These are phyloP conservation scores for Crithidia fasciculata DNA, from an alignment of 208 protist species.

Conservation along the genomic window DNA sequence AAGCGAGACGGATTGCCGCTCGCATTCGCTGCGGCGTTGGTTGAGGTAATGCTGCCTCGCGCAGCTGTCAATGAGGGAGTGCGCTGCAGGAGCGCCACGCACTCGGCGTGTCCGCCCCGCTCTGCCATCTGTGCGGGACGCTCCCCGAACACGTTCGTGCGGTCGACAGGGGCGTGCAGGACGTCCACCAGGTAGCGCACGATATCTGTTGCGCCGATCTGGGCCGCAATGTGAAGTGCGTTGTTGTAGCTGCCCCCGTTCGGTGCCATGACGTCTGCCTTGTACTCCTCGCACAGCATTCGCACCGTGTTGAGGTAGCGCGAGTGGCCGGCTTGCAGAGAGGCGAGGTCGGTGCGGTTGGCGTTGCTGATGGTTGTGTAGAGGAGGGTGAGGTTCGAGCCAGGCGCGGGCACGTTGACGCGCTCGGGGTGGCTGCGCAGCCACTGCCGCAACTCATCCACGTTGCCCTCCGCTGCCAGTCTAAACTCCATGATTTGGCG, in stretches of 20 bases:
- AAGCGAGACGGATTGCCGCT: constrained; percentile 7
- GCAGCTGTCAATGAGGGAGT: neutral
- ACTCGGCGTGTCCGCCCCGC: constrained; percentile 21
- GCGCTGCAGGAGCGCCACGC: constrained; percentile 8
- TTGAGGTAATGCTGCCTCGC: too few relatives aligned
- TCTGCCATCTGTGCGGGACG: constrained; percentile 36
- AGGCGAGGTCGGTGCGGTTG: constrained; percentile 33
- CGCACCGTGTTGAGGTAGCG: constrained; percentile 38
- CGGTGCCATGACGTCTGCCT: constrained; percentile 50
- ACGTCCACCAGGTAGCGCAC: constrained; percentile 46
- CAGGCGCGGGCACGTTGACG: constrained; percentile 48
- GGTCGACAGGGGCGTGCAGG: constrained; percentile 22
- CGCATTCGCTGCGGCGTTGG: neutral
- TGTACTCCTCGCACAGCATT: constrained; percentile 74
- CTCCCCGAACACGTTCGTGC: constrained; percentile 44
- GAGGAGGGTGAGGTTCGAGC: constrained; percentile 51
- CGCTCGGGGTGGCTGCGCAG: constrained; percentile 45
- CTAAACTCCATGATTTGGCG: constrained; percentile 44
- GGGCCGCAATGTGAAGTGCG: constrained; percentile 52
- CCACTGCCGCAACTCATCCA: constrained; percentile 54
- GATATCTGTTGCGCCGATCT: constrained; percentile 29
- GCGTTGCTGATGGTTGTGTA: constrained; percentile 41
- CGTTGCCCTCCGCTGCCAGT: constrained; percentile 52
- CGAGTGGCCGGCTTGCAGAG: constrained; percentile 21
- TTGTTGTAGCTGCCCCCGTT: constrained; percentile 61